Evolutionary conservation across 768 basidiomycete genomes (phyloP), one percentile per base, ranked within the genome.

Genomic region (Pulveroboletus sp.): DNA sequence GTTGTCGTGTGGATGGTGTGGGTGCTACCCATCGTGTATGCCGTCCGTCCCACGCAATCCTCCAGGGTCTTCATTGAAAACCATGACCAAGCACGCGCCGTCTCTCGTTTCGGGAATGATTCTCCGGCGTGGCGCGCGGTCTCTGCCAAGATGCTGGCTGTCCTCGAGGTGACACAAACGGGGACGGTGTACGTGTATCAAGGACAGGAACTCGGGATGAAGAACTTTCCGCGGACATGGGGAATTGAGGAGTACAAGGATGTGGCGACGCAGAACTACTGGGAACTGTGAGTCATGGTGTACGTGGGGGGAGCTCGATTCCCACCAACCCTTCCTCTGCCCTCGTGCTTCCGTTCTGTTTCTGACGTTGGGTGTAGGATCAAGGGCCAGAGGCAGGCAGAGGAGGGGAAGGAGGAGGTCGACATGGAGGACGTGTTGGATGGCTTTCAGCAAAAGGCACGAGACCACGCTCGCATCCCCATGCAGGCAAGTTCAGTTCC

Each of bases 161-260:
- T 84, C 47, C 64, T 86, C 32, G 76, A 87, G 54, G 70, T 78
- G 32, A 77, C 81, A 1, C 80, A 83, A 37, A 70, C 74, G 8
- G 86, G 87, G 6, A 86, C 86, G 17, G 66, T 82, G 53, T 89
- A 82, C 62, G 71, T 90, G 10, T 89, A 82, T 61, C 84, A 89
- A 68, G 87, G 86, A 6, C 74, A 89, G 63, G 89, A 89, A 60
- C 73, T 89, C 0, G 86, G 80, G 0, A 68, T 84, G 63, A 78
- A 74, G 64, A 84, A 84, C 49, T 79, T 83, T 54, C 81, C 83
- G 15, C 60, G 71, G 42, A 59, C 66, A 14, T 89, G 86, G 86
- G 78, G 77, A 1, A 72, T 86, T 21, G 82, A 86, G 49, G 83
- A 86, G 58, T 89, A 87, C 66, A 82, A 82, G 59, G 87, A 87